Base-by-base conservation (phyloP, 257 asterid species). In the Mitragyna speciosa region DNA sequence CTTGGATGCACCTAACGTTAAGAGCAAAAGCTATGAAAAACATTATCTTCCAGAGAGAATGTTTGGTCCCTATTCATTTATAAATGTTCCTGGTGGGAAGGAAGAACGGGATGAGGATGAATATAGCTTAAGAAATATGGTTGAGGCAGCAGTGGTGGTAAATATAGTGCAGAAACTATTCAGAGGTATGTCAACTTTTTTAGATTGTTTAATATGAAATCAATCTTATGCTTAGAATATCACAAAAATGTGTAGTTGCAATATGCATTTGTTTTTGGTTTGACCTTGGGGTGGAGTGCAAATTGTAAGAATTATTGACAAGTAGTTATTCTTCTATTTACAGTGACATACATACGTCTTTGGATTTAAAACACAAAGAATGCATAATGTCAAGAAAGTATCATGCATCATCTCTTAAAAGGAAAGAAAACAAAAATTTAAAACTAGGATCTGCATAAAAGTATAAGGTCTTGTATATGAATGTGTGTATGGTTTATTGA, bases 131-230 rank as follows among this genome's bases (percentile, higher is more conserved):
- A 89, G 88, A 84, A 92, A 92, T 80, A 74, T 86, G 91, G 91
- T 90, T 72, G 96, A 92, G 84, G 96, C 86, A n/a, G 96, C 92
- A 20, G 87, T 89, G 2, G 68, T 79, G 76, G 74, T 85, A 66
- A 87, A 81, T 73, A 76, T 92, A 41, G 87, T 92, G 65, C 92
- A 86, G 4, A 88, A 83, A 69, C 87, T 92, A 56, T 88, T 56
- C 74, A 86, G 80, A 85, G 94, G 97, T 89, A 85, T 65, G 70
- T 24, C 33, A 43, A 70, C 20, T 28, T 28, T 11, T 75, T 76
- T n/a, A n/a, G 22, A 15, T 30, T 73, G 11, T 19, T 24, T 17
- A 28, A 20, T 6, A 6, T 14, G 9, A 5, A 41, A 31, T 36
- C 49, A 69, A 69, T 30, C 7, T 66, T 66, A 9, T 19, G 19